Conservation (phyloP, 495 filamentous ascomycete species). For the Tuber calosporum region DNA sequence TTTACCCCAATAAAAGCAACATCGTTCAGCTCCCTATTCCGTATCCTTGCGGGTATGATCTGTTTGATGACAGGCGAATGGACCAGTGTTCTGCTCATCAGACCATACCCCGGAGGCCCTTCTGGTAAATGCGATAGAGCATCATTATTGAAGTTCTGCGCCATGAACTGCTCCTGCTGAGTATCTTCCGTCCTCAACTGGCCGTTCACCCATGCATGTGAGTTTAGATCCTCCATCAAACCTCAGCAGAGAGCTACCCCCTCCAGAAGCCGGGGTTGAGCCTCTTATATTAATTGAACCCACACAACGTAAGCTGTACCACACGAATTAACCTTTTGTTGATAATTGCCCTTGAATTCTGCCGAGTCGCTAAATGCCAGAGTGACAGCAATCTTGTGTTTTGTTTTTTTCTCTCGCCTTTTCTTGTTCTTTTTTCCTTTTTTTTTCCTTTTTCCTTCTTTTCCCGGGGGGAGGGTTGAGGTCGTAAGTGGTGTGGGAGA, state of each 20-base stretch:
- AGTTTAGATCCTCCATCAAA: slow-evolving; percentile 37
- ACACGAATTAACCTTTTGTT: slow-evolving; percentile 15
- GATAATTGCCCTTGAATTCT: slow-evolving; percentile 19
- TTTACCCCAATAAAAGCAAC: slow-evolving; percentile 77
- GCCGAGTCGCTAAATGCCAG: slow-evolving; percentile 10
- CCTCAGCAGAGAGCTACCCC: slow-evolving; percentile 31
- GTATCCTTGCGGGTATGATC: slow-evolving; percentile 72
- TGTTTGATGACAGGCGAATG: slow-evolving; percentile 67
- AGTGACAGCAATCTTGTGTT: slow-evolving; percentile 6
- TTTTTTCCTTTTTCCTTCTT: not conserved
- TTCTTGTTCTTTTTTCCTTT: not conserved
- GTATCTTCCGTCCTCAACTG: slow-evolving; percentile 33
- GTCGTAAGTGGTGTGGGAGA: not conserved
- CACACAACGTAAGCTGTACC: slow-evolving; percentile 20
- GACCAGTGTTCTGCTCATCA: slow-evolving; percentile 70
- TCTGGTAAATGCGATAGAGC: slow-evolving; percentile 28
- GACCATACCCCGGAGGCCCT: slow-evolving; percentile 51
- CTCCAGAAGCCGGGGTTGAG: slow-evolving; percentile 27
- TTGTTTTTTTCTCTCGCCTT: not conserved
- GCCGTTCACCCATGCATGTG: slow-evolving; percentile 37
- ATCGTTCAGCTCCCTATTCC: slow-evolving; percentile 65
- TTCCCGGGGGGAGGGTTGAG: not conserved
- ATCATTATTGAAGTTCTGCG: slow-evolving; percentile 36
- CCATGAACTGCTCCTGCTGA: slow-evolving; percentile 35
- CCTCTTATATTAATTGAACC: slow-evolving; percentile 37